Base-by-base conservation (phyloP, 164 flowering plant genomes). In the Amborella trichopoda region DNA sequence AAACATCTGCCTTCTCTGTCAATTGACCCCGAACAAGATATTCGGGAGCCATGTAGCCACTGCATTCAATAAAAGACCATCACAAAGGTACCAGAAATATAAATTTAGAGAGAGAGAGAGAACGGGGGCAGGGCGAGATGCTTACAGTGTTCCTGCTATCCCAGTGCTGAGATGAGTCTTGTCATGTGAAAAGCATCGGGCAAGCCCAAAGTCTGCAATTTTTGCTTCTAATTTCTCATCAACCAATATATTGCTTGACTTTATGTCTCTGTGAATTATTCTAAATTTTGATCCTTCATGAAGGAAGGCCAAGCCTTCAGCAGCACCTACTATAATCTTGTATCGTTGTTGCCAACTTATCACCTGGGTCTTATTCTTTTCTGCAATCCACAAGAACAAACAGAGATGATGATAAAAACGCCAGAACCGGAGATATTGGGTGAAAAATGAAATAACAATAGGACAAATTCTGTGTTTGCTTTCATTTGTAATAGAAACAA, bases 71-170 rank as follows among this genome's bases (percentile, higher is more conserved):
- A n/a, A n/a, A n/a, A n/a, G n/a, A n/a, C n/a, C n/a, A n/a, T n/a
- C 28, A 17, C n/a, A n/a, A n/a, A n/a, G n/a, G n/a, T n/a, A n/a
- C n/a, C n/a, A n/a, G n/a, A n/a, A n/a, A n/a, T n/a, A n/a, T n/a
- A n/a, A n/a, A n/a, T n/a, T n/a, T n/a, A n/a, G n/a, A n/a, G n/a
- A n/a, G n/a, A n/a, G n/a, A n/a, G n/a, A n/a, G n/a, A n/a, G n/a
- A n/a, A n/a, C 66, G 46, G 77, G 77, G 1, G 81, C n/a, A n/a
- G n/a, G n/a, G n/a, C n/a, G n/a, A 75, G 32, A 83, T 67, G 36
- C 87, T 73, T 53, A 81, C 95, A 72, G 55, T 5, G 95, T 85
- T 66, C 95, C 95, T 18, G 94, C 90, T 44, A 81, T 59, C 26
- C 82, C 53, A 4, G 94, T 81, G 56, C 79, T 81, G 61, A 83